Percentiles rank a stretch among this genome's conserved stretches.
Evolutionary conservation across 2,329 filamentous ascomycete species (phyloP).

Genomic region (Aspergillus hiratsukae): DNA sequence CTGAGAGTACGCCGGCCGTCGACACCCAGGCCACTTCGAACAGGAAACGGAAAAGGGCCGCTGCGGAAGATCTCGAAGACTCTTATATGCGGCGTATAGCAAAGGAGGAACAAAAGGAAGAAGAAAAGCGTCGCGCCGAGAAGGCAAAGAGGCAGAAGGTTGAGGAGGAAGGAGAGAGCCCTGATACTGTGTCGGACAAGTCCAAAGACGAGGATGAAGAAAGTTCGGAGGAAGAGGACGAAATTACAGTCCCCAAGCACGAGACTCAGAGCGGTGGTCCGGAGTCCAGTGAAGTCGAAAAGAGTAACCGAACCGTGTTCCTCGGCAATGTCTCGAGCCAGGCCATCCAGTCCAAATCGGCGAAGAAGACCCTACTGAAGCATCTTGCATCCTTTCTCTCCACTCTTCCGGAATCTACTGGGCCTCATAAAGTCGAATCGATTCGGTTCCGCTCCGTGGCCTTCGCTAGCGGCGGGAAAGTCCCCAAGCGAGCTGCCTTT

Average conservation of each 20-base stretch:
- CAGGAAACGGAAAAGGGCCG: constrained; percentile 53
- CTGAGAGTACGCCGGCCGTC: constrained; percentile 44
- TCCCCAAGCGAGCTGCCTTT: constrained; percentile 92
- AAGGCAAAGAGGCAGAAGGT: constrained; percentile 37
- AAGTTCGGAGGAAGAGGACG: constrained; percentile 28
- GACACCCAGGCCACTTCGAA: constrained; percentile 19
- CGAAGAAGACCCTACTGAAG: constrained; percentile 69
- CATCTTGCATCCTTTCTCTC: constrained; percentile 74
- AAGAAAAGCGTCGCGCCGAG: constrained; percentile 29
- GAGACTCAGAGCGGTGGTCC: constrained; percentile 33
- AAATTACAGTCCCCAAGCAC: constrained; percentile 32
- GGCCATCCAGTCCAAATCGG: constrained; percentile 75
- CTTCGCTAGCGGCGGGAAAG: constrained; percentile 62
- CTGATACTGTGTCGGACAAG: constrained; percentile 38
- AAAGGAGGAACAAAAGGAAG: constrained; percentile 39
- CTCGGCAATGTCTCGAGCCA: constrained; percentile 82
- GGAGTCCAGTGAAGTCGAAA: constrained; percentile 62
- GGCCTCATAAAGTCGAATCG: constrained; percentile 74
- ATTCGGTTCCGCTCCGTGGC: constrained; percentile 92
- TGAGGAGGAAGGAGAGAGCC: constrained; percentile 50
- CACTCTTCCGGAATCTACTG: constrained; percentile 45
- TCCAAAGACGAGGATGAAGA: constrained; percentile 29
- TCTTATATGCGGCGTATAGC: constrained; percentile 42
- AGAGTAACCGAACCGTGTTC: constrained; percentile 86
- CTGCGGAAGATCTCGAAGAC: constrained; percentile 44